These are phyloP conservation scores for Stereocaulon alpinum DNA, from an alignment of 495 filamentous ascomycete species.

Conservation along the genomic window DNA sequence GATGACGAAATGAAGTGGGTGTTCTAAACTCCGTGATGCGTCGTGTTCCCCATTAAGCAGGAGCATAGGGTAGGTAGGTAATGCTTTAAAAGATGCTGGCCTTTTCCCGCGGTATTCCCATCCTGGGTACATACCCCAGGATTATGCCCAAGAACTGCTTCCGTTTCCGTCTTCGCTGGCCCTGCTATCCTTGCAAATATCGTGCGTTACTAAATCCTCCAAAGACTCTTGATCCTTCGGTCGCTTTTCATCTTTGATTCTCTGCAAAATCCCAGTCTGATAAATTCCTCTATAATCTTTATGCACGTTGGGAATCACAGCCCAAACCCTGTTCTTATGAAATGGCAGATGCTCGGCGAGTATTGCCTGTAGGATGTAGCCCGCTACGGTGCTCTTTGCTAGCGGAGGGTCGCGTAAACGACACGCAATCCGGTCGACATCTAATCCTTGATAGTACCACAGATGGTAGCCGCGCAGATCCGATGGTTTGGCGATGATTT, in stretches of 20 bases:
- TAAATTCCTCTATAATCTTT: background rate
- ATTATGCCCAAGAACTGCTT: background rate
- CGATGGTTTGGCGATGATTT: constrained; percentile 18
- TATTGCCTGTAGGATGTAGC: constrained; percentile 39
- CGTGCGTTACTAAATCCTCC: background rate
- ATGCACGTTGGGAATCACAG: background rate
- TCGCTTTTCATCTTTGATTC: background rate
- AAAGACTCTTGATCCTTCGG: background rate
- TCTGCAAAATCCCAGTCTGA: background rate
- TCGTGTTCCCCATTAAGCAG: no score
- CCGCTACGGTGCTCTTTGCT: constrained; percentile 35
- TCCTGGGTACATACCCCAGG: background rate
- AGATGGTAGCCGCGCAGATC: constrained; percentile 51
- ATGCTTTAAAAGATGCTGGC: background rate
- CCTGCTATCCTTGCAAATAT: no score
- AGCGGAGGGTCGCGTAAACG: constrained; percentile 48
- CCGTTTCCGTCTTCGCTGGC: background rate
- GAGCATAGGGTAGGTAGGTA: background rate
- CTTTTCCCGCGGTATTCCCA: no score
- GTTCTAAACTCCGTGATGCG: background rate
- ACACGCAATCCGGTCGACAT: constrained; percentile 35
- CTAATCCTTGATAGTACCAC: constrained; percentile 42
- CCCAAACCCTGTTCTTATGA: constrained; percentile 25
- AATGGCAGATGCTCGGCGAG: constrained; percentile 33
- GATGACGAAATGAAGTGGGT: background rate